phyloP scores from a whole-genome alignment of 768 basidiomycete genomes.

The Roridomyces roridus region DNA sequence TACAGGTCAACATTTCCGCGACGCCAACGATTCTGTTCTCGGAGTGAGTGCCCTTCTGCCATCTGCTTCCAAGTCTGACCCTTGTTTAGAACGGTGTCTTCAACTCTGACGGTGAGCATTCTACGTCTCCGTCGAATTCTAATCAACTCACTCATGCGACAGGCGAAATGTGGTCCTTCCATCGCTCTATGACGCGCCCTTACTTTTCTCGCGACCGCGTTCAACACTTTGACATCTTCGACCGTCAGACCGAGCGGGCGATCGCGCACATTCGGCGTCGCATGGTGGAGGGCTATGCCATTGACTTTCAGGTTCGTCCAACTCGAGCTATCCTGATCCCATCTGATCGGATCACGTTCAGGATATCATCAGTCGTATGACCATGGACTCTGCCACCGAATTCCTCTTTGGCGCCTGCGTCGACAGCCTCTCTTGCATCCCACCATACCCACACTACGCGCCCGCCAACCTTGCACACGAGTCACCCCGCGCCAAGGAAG shows the following conservation, averaged over 20 bases:
- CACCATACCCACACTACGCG: conserved; percentile 51
- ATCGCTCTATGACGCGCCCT: conserved; percentile 57
- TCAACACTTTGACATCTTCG: conserved; percentile 47
- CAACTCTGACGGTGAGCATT: conserved; percentile 52
- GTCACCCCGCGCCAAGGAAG: conserved; percentile 27
- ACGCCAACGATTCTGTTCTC: conserved; percentile 35
- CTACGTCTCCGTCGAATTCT: no score
- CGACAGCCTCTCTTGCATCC: conserved; percentile 47
- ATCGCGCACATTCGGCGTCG: conserved; percentile 38
- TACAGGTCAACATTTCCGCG: conserved; percentile 39
- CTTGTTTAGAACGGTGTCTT: conserved; percentile 52
- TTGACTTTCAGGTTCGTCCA: conserved; percentile 46
- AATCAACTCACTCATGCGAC: no score
- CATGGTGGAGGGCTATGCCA: conserved; percentile 35
- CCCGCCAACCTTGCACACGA: conserved; percentile 14
- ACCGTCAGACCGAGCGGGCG: conserved; percentile 42
- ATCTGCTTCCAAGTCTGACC: not conserved
- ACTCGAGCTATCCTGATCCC: not conserved
- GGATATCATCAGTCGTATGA: conserved; percentile 62
- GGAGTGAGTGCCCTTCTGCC: conserved; percentile 30
- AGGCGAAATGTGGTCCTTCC: conserved; percentile 59
- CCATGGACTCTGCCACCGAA: conserved; percentile 63
- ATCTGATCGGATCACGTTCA: conserved; percentile 26
- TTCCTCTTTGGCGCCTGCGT: conserved; percentile 61
- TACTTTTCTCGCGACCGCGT: conserved; percentile 51